Percentiles rank a stretch among this genome's conserved stretches.
phyloP scores from a whole-genome alignment of 371 early-diverging fungal genomes.

The Astathelohania contejeani region DNA sequence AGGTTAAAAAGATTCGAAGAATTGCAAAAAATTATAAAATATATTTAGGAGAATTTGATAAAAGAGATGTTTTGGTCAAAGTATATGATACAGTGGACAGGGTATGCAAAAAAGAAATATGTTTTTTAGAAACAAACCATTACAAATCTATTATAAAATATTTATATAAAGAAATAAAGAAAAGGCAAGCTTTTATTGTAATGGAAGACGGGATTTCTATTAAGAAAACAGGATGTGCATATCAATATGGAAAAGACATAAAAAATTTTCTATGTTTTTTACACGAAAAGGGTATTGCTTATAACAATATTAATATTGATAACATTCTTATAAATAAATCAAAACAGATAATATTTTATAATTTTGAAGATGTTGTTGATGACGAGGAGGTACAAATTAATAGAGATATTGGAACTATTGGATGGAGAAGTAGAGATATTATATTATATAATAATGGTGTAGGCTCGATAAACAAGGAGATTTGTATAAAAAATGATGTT shows the following conservation, averaged over 20 bases:
- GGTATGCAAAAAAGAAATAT: background rate
- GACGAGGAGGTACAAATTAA: conserved; percentile 3
- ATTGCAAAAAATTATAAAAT: too few species aligned
- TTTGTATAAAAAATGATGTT: background rate
- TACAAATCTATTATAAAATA: conserved; percentile 1
- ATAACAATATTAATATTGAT: background rate
- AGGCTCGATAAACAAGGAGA: background rate
- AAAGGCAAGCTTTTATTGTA: background rate
- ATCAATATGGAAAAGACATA: too few species aligned
- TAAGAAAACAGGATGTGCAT: background rate
- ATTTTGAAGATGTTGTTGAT: conserved; percentile 7
- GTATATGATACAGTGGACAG: background rate
- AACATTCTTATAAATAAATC: background rate
- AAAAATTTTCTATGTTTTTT: background rate
- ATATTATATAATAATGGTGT: conserved; percentile 1
- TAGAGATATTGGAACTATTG: background rate
- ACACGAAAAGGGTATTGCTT: conserved; percentile 1
- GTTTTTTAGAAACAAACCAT: background rate
- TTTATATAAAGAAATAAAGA: conserved; percentile 2
- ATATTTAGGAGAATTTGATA: conserved; percentile 1
- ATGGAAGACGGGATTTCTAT: background rate
- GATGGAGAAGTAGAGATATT: background rate
- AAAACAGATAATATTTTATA: background rate
- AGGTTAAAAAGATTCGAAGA: too few species aligned
- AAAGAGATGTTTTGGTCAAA: background rate